phyloP scores from a whole-genome alignment of 345 rosid genomes.

The Melaleuca alternifolia region DNA sequence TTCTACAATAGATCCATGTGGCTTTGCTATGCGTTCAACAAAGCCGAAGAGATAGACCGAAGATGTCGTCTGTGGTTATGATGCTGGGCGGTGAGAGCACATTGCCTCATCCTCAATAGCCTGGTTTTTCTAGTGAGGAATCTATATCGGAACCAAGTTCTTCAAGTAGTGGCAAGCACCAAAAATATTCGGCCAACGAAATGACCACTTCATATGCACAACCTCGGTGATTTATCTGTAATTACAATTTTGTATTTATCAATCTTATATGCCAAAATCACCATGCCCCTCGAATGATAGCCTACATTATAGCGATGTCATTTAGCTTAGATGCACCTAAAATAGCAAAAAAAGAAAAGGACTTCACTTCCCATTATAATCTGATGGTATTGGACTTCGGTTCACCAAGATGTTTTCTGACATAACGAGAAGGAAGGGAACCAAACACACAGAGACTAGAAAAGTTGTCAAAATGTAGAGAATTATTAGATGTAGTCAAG shows the following conservation, averaged over 20 bases:
- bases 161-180: background rate
- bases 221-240: background rate
- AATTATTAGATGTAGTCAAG: too few relatives aligned
- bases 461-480: too few relatives aligned
- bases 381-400: background rate
- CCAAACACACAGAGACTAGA: too few relatives aligned
- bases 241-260: background rate
- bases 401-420: background rate
- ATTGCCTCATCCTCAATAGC: background rate
- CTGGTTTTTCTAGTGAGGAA: background rate
- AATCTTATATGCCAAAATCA: background rate
- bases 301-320: background rate
- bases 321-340: background rate
- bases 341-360: background rate
- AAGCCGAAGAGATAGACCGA: background rate
- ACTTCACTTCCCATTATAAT: background rate
- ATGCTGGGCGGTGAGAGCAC: background rate
- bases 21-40: background rate
- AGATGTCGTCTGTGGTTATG: conserved; percentile 1
- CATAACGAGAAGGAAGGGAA: too few relatives aligned
- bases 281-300: background rate
- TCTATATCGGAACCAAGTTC: background rate
- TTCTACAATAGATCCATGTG: background rate
- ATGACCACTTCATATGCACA: background rate
- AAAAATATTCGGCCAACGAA: background rate